phyloP scores from a whole-genome alignment of 2,329 filamentous ascomycete genomes.

The Endoconidiophora laricicola region DNA sequence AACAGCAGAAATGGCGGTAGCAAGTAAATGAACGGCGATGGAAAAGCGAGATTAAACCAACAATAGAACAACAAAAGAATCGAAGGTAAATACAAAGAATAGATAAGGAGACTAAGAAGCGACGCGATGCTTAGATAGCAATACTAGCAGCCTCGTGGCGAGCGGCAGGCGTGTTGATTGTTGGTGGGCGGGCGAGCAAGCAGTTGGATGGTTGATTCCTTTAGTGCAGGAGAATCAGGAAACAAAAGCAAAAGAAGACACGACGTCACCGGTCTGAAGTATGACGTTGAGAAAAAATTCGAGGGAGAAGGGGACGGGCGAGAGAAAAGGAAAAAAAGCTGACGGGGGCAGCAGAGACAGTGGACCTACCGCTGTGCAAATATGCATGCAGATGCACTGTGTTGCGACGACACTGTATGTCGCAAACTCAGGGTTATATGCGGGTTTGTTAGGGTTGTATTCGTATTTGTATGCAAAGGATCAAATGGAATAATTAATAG shows the following conservation, averaged over 20 bases:
- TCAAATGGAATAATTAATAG: not conserved
- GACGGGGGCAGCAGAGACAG: constrained; percentile 5
- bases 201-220: no score
- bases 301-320: constrained; percentile 11
- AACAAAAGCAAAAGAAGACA: constrained; percentile 9
- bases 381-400: constrained; percentile 1
- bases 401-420: not conserved
- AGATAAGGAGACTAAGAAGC: no score
- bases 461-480: not conserved
- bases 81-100: no score
- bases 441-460: not conserved
- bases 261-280: constrained; percentile 13
- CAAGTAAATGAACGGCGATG: no score
- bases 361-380: constrained; percentile 5
- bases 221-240: constrained; percentile 1
- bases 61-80: no score
- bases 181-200: not conserved
- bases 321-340: constrained; percentile 13
- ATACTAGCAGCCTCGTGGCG: not conserved
- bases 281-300: constrained; percentile 13
- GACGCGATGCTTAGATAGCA: no score
- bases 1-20: no score
- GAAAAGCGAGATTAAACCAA: no score
- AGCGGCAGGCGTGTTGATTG: not conserved
- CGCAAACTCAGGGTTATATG: not conserved